Evolutionary conservation across 1,284 basidiomycete genomes (phyloP).

Genomic region (Trichosporon coremiiforme): DNA sequence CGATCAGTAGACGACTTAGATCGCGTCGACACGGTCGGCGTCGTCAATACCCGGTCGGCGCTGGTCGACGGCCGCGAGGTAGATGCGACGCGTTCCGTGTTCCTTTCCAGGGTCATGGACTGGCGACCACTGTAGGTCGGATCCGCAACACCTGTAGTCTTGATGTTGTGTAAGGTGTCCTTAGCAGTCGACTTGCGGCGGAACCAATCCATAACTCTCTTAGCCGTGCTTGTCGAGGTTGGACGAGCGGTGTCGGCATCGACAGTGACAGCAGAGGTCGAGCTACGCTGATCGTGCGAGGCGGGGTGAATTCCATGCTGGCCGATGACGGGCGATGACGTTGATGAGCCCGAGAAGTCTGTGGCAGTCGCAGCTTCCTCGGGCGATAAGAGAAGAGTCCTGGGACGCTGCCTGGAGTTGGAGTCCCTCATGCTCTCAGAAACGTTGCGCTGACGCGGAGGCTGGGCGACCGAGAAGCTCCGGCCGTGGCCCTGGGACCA

Average conservation of each 20-base stretch:
- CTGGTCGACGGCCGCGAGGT: neutral
- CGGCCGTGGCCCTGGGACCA: constrained; percentile 25
- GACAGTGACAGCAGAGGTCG: constrained; percentile 48
- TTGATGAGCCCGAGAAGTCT: constrained; percentile 17
- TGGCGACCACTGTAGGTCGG: constrained; percentile 30
- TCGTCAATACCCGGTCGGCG: neutral
- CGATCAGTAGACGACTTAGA: neutral
- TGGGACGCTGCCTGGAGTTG: neutral
- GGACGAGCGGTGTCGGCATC: constrained; percentile 38
- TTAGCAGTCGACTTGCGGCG: constrained; percentile 60
- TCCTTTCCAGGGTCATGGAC: constrained; percentile 22
- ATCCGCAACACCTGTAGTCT: constrained; percentile 35
- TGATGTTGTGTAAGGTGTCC: constrained; percentile 43
- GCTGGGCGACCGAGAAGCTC: constrained; percentile 26
- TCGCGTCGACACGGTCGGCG: neutral
- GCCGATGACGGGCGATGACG: constrained; percentile 36
- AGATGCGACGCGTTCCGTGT: neutral
- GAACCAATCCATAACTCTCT: constrained; percentile 68
- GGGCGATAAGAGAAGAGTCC: constrained; percentile 9
- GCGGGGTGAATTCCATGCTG: constrained; percentile 39
- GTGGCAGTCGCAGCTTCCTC: constrained; percentile 12
- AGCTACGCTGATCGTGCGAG: constrained; percentile 34
- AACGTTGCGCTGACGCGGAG: constrained; percentile 15
- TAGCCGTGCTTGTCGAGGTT: constrained; percentile 61
- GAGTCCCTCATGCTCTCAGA: constrained; percentile 16